Base-by-base conservation (phyloP, 2,329 filamentous ascomycete species). In the Pseudogymnoascus verrucosus region DNA sequence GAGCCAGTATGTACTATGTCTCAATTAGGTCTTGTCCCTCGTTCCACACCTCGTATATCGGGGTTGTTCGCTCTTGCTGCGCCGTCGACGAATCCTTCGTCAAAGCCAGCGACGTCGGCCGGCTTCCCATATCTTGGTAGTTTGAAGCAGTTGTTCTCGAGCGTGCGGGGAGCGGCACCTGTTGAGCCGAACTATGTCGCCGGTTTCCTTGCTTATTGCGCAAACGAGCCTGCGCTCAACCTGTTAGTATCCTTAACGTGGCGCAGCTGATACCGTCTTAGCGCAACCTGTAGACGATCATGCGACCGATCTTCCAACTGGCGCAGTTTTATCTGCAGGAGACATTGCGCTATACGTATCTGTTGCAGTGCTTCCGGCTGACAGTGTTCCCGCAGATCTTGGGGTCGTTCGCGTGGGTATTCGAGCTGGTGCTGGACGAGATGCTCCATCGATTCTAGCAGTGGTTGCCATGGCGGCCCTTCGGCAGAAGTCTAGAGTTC, bases 21-120 rank as follows among this genome's bases (percentile, higher is more conserved):
- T 19, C 19, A 19, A 19, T 19, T 4, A 78, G 65, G 21, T 74
- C 69, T 51, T 71, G 65, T 3, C 76, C 78, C 67, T 80, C 71
- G 23, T 72, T 71, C 75, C 74, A 78, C 5, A 80, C 65, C 36
- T 74, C 67, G 5, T 69, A 65, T n/a, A 79, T 70, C 1, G 80
- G 80, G 80, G 64, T 82, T 83, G 69, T 82, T 83, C 1, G 63
- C 68, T 0, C 75, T 74, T 4, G 76, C 65, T 0, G 74, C 78
- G 0, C 77, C 79, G 66, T 82, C 80, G 11, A 79, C 71, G 64
- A 77, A 81, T 0, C 63, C 44, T 36, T 69, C 63, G 0, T 65
- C 60, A 2, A 71, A 72, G 2, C 64, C 65, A 1, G 73, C 74
- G 34, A 82, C 73, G 1, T 7, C 76, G 71, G 1, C 72, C 74